phyloP scores from a whole-genome alignment of 768 basidiomycete species.

The Mrakia blollopis region DNA sequence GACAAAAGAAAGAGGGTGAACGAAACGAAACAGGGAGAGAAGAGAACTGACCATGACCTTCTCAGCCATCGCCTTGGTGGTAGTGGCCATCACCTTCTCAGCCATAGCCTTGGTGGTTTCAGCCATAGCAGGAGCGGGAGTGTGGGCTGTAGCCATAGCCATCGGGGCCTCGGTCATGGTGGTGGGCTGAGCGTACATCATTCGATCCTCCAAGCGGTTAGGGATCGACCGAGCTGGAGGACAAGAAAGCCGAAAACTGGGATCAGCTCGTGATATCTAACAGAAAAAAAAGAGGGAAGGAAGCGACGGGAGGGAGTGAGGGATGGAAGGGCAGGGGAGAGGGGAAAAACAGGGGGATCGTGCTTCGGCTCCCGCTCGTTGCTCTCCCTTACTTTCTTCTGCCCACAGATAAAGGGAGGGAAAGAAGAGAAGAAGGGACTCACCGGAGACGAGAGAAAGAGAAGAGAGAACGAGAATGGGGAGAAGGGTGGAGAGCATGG shows the following conservation, averaged over 20 bases:
- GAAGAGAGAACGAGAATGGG: constrained; percentile 8
- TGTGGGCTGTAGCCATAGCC: no score
- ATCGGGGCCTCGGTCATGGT: not conserved
- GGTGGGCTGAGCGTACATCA: not conserved
- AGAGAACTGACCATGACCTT: not conserved
- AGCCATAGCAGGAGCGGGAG: no score
- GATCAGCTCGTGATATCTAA: no score
- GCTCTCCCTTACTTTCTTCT: no score
- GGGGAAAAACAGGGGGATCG: no score
- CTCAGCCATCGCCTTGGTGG: no score
- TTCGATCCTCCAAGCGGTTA: not conserved
- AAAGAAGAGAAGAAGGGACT: not conserved
- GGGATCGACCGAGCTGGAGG: not conserved
- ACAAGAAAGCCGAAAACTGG: not conserved
- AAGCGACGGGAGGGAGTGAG: not conserved
- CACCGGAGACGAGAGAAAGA: constrained; percentile 1
- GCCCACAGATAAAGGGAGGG: no score
- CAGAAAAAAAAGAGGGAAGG: not conserved
- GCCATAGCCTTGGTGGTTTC: not conserved
- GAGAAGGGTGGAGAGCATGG: not conserved
- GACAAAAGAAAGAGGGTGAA: not conserved
- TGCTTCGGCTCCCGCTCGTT: no score
- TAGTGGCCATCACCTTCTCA: no score
- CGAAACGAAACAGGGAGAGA: not conserved
- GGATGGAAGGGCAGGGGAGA: no score